Base-by-base conservation (phyloP, 148 eudicot species). In the Chenopodium formosanum region DNA sequence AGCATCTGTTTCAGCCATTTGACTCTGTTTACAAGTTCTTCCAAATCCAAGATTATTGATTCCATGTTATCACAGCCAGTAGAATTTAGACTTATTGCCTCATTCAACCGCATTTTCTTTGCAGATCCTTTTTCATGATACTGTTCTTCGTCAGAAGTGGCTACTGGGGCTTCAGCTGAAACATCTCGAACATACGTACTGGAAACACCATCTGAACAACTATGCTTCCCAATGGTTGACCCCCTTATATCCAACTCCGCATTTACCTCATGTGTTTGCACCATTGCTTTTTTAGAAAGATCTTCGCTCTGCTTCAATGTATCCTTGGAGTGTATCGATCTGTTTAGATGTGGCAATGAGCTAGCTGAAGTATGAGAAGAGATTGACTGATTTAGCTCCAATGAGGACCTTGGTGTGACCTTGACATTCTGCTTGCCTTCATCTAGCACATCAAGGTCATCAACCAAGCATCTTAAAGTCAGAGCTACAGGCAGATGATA, bases 21-120 rank as follows among this genome's bases (percentile, higher is more conserved):
- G 25, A 94, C 85, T 82, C 83, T 88, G 89, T 84, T 91, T 32
- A 83, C 84, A 77, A 89, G 92, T 80, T 92, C 96, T 85, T 92
- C 94, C 73, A 94, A 79, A 75, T 90, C 96, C 78, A 88, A 1
- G 52, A 92, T n/a, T 53, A 87, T 46, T 20, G 94, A 89, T 58
- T 91, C 94, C 25, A 89, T 50, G 46, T 88, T 85, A 81, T 90
- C 90, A 47, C 84, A 84, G 63, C 44, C 37, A 73, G 79, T 81
- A n/a, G 87, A 87, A 81, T 89, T 92, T 27, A 90, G 73, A 53
- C 78, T 56, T 79, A 86, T 75, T 44, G 63, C 70, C 74, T 80
- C 90, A 70, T 81, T 69, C 48, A 82, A 67, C 78, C 79, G 81
- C 63, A 77, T 46, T 82, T 78, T 85, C 79, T 89, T 83, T 3